Evolutionary conservation across 352 stramenopile genomes (phyloP), one percentile per base, ranked within the genome.

Genomic region (Phytophthora uliginosa): DNA sequence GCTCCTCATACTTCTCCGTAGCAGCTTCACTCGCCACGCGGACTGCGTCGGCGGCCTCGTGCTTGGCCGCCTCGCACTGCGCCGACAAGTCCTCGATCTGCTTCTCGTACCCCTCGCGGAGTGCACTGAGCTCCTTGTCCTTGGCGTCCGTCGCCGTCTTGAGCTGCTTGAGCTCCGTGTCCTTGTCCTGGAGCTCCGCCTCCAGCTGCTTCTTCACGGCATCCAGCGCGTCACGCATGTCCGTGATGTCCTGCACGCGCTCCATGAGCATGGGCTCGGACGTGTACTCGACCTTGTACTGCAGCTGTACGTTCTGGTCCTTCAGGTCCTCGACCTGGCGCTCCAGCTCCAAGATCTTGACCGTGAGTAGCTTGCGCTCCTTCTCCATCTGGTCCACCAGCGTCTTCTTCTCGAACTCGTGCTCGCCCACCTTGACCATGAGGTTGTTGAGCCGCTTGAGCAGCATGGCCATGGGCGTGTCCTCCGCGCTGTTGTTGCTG

Each of bases 381-480:
- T 94, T 94, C 63, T 92, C 86, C 86, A 94, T 94, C 80, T 81
- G 75, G 47, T 94, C 85, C 48, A 95, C 87, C 26, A 95, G 83
- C 70, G 79, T 92, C 67, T 93, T 94, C 80, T 95, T 95, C 73
- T 95, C 89, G 51, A 95, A 95, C 69, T 95, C 89, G 79, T 95
- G 89, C 64, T 95, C 87, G 54, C 89, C 89, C 10, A 89, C 87
- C 66, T 93, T 91, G 55, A 95, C 76, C 87, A 95, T 94, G n/a
- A 95, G 76, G 45, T 84, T 79, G 71, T 95, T 95, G 59, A 95
- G 79, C 42, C 89, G 77, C 47, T 90, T 90, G 15, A 95, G 71
- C 59, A 95, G 73, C 89, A 95, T 95, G 8, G 76, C 58, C 81
- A 95, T 93, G 3, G 88, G 63, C 24, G 79, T 82, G 54, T 91